Conservation (phyloP, 176 grass and related monocot species). For the Phyllostachys edulis region DNA sequence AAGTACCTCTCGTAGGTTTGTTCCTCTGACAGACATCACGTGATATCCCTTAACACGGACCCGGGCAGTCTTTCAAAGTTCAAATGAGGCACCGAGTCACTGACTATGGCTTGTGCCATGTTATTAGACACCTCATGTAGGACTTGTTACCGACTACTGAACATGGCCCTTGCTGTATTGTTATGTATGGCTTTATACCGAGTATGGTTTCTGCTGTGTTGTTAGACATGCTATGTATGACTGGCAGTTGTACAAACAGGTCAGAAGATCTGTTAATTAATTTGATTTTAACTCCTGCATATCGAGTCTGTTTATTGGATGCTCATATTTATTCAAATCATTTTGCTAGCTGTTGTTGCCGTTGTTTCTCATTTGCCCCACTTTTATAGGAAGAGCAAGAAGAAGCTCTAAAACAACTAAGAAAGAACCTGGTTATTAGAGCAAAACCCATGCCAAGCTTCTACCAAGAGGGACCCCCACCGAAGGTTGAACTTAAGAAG, state of each 20-base stretch:
- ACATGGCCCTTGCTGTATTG: neutral
- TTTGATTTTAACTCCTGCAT: neutral
- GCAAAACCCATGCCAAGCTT: constrained; percentile 94
- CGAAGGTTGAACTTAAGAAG: constrained; percentile 92
- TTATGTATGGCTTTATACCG: neutral
- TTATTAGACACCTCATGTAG: neutral
- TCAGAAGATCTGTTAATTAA: neutral
- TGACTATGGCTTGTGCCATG: neutral
- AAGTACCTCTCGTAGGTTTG: neutral
- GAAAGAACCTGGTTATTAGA: constrained; percentile 84
- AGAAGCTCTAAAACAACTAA: constrained; percentile 78
- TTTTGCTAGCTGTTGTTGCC: constrained; percentile 5
- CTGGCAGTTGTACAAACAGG: neutral
- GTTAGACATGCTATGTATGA: neutral
- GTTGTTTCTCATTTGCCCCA: constrained; percentile 17
- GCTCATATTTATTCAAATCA: neutral
- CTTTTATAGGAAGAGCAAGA: constrained; percentile 89
- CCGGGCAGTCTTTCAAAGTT: neutral
- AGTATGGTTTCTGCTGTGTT: neutral
- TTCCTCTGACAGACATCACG: neutral
- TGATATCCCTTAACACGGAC: neutral
- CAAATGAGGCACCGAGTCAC: neutral
- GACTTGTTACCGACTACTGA: neutral
- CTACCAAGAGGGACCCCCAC: constrained; percentile 81
- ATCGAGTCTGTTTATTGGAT: constrained; percentile 7